Evolutionary conservation across 179 eudicot species (phyloP), one percentile per base, ranked within the genome.

Genomic region (Beta macrorhiza): DNA sequence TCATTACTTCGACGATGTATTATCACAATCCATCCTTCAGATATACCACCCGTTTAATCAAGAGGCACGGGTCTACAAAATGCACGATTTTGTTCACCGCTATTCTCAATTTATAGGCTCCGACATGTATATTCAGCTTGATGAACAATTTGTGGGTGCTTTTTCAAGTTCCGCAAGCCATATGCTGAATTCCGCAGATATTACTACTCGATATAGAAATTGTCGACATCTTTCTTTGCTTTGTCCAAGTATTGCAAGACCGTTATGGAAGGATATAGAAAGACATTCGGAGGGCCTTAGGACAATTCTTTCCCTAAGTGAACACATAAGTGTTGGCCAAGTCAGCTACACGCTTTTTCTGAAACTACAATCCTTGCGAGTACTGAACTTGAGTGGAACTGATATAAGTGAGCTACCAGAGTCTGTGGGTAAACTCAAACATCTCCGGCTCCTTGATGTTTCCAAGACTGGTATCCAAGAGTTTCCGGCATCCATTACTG

Each of bases 401-500:
- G 83, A 85, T 12, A 59, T 83, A 3, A 45, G 4, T 67, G 81
- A 78, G 68, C 72, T 87, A 9, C 87, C 86, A 9, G 77, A 85
- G 19, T 87, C 86, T 47, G 25, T 87, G 25, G 84, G 76, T 1
- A 55, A 65, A 53, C 75, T 84, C 57, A 80, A 82, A 64, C 84
- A 87, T 56, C 89, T 87, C 78, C 25, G 86, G 2, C 81, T 81
- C 67, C 79, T 87, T 51, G 84, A 87, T 67, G 64, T 85, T 14
- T 85, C 86, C 29, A 75, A 75, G 45, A 83, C 82, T 5, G n/a
- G 65, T 15, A 74, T 87, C 44, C 16, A 45, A 19, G 81, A 71
- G 65, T 72, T 87, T 20, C 86, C 86, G 5, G 59, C 76, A 75
- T 79, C 86, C 65, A 56, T 70, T 2, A 58, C 51, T 17, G 59